Percentiles rank a stretch among this genome's conserved stretches.
Conservation (phyloP, 2,329 filamentous ascomycete genomes). For the Ceratocystis harringtonii region DNA sequence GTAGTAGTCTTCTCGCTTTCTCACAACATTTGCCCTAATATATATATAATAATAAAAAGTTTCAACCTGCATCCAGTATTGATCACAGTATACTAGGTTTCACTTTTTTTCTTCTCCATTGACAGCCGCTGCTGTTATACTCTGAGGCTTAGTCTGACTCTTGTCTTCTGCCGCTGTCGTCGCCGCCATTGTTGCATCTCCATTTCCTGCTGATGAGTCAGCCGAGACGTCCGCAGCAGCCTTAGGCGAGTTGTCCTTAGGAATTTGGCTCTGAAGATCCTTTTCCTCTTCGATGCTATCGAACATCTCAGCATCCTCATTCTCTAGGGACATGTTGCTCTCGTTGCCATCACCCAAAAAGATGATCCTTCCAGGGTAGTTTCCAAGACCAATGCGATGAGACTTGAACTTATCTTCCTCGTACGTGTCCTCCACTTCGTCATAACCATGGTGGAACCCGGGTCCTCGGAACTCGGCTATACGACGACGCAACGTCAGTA, state of each 20-base stretch:
- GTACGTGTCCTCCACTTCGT: slow-evolving; percentile 64
- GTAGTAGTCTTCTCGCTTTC: no score
- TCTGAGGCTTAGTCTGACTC: background rate
- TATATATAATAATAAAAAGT: background rate
- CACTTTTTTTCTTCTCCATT: slow-evolving; percentile 5
- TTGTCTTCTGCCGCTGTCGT: background rate
- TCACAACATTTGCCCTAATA: background rate
- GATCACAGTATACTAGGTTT: background rate
- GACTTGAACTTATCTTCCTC: slow-evolving; percentile 56
- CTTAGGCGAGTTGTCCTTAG: slow-evolving; percentile 35
- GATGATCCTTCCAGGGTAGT: slow-evolving; percentile 75
- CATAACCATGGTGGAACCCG: slow-evolving; percentile 67
- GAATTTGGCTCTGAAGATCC: slow-evolving; percentile 70
- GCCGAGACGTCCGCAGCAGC: slow-evolving; percentile 11
- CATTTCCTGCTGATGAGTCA: slow-evolving; percentile 21
- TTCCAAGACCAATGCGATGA: slow-evolving; percentile 42
- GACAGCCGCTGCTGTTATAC: background rate
- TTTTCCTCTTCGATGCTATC: slow-evolving; percentile 65
- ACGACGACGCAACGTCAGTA: slow-evolving; percentile 19
- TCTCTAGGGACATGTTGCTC: slow-evolving; percentile 56
- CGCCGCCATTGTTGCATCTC: background rate
- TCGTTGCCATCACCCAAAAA: slow-evolving; percentile 91
- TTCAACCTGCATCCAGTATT: background rate
- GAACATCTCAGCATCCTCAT: slow-evolving; percentile 86
- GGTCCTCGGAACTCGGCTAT: slow-evolving; percentile 74